A percentile compares a stretch with the other conserved stretches of the same genome.
Evolutionary conservation across 768 basidiomycete genomes (phyloP).

Genomic region (Leccinum aurantiacum): DNA sequence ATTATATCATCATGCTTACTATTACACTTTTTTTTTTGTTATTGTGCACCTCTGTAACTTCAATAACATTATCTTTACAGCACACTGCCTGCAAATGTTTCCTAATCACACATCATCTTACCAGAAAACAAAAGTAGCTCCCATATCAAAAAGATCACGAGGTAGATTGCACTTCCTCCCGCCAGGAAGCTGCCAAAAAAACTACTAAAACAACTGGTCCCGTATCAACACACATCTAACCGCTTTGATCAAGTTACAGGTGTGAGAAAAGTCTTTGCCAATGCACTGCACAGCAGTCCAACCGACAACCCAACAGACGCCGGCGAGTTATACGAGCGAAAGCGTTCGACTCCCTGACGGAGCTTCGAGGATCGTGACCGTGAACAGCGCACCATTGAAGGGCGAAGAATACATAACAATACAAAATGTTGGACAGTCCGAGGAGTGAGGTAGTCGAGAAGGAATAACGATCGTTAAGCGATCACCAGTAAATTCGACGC

Average conservation of each 20-base stretch:
- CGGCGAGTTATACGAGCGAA: constrained; percentile 18
- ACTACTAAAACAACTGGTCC: constrained; percentile 11
- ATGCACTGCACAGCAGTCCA: constrained; percentile 24
- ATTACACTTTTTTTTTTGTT: constrained; percentile 18
- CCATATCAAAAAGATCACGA: not conserved
- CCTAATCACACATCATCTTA: not conserved
- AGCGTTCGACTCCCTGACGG: constrained; percentile 44
- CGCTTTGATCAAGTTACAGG: constrained; percentile 9
- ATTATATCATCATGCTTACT: constrained; percentile 18
- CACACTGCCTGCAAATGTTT: constrained; percentile 6
- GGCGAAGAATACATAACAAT: constrained; percentile 31
- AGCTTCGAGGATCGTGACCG: constrained; percentile 50
- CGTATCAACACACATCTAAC: constrained; percentile 23
- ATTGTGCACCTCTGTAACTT: constrained; percentile 27
- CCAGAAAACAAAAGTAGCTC: not conserved
- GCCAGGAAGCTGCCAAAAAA: constrained; percentile 9
- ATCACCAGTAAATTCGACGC: constrained; percentile 75
- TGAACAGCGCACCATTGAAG: constrained; percentile 7
- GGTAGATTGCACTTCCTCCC: constrained; percentile 10
- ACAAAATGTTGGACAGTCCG: constrained; percentile 29
- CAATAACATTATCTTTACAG: constrained; percentile 6
- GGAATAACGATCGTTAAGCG: not conserved
- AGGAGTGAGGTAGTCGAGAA: constrained; percentile 4
- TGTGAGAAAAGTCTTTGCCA: constrained; percentile 10
- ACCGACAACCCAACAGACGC: constrained; percentile 13